Conservation (phyloP, 2,329 filamentous ascomycete species). For the Trichophyton rubrum region DNA sequence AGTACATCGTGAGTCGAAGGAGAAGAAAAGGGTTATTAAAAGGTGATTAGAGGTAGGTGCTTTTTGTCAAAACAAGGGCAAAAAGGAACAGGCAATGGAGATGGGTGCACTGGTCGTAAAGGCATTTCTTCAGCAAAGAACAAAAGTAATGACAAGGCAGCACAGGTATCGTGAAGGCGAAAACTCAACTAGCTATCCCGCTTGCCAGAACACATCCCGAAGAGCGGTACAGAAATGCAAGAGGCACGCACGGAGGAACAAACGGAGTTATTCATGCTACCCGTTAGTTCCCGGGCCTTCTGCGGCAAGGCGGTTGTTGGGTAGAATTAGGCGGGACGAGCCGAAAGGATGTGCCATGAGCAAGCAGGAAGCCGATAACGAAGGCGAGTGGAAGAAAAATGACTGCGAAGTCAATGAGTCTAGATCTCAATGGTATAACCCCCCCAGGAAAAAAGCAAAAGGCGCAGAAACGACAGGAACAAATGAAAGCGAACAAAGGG, state of each 20-base stretch:
- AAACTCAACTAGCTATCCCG: neutral
- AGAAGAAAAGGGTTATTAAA: slow-evolving; percentile 4
- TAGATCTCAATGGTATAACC: slow-evolving; percentile 7
- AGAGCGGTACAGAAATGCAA: neutral
- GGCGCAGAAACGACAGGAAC: neutral
- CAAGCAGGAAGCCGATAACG: neutral
- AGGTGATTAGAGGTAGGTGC: neutral
- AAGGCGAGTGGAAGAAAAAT: neutral
- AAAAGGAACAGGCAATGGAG: neutral
- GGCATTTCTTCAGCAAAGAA: slow-evolving; percentile 1
- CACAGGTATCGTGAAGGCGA: neutral
- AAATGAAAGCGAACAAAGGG: neutral
- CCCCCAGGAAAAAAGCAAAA: neutral
- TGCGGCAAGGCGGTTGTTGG: neutral
- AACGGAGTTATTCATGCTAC: neutral
- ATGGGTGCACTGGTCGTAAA: slow-evolving; percentile 4
- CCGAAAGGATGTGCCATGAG: neutral
- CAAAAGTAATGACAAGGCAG: slow-evolving; percentile 1
- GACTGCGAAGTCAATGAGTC: slow-evolving; percentile 5
- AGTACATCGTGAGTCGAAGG: neutral
- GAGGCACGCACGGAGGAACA: neutral
- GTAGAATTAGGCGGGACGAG: neutral
- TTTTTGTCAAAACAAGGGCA: neutral
- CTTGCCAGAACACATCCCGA: neutral
- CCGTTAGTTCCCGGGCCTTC: neutral